Evolutionary conservation across 2,329 filamentous ascomycete genomes (phyloP).

Genomic region (Arthrobotrys megalospora): DNA sequence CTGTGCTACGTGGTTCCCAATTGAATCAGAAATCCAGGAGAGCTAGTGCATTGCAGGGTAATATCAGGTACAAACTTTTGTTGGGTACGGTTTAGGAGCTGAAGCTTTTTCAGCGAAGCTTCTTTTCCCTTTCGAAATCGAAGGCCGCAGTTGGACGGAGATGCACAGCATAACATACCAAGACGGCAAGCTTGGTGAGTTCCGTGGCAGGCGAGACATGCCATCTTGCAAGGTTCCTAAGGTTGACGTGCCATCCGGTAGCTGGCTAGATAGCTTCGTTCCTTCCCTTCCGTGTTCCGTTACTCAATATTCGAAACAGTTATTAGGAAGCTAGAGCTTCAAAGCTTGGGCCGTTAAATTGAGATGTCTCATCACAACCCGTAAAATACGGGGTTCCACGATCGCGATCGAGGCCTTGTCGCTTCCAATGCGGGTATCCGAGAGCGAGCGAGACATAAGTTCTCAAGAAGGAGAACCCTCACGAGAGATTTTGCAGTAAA

Average conservation of each 20-base stretch:
- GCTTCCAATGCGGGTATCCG: conserved; percentile 46
- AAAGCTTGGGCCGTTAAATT: conserved; percentile 39
- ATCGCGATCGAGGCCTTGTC: conserved; percentile 55
- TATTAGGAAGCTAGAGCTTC: conserved; percentile 8
- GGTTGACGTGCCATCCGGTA: conserved; percentile 58
- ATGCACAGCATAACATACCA: conserved; percentile 51
- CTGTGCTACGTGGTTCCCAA: conserved; percentile 58
- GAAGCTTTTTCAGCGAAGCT: conserved; percentile 38
- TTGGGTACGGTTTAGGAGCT: conserved; percentile 28
- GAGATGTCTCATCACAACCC: conserved; percentile 57
- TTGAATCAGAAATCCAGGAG: conserved; percentile 23
- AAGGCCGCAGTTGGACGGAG: conserved; percentile 46
- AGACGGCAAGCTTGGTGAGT: conserved; percentile 45
- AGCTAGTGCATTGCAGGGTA: conserved; percentile 42
- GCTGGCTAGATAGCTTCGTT: conserved; percentile 35
- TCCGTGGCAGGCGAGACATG: conserved; percentile 57
- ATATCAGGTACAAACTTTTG: conserved; percentile 43
- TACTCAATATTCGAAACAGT: conserved; percentile 17
- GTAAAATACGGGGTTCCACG: conserved; percentile 48
- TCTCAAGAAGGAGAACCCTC: conserved; percentile 57
- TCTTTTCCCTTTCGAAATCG: conserved; percentile 27
- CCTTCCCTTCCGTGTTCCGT: conserved; percentile 26
- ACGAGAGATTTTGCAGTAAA: conserved; percentile 55
- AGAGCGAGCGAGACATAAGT: conserved; percentile 45
- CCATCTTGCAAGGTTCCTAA: conserved; percentile 26